Evolutionary conservation across 345 rosid genomes (phyloP), one percentile per base, ranked within the genome.

Genomic region (Rhodomyrtus tomentosa): DNA sequence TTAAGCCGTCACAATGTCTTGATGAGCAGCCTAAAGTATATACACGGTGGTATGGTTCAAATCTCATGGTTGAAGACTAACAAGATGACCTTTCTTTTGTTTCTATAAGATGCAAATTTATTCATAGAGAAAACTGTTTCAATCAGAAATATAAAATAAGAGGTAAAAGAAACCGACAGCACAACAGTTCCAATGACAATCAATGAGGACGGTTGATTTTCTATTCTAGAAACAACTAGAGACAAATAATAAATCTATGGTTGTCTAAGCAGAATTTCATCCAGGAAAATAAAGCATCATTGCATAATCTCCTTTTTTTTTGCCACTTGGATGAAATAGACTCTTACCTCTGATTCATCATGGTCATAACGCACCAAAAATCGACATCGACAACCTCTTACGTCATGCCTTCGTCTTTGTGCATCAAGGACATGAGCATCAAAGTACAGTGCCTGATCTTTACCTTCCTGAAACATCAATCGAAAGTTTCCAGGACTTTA

Each of bases 361-460:
- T 98, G 99, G 90, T 93, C 95, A 86, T 98, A 98, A 79, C 98
- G 98, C 88, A 98, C 99, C 88, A 96, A 90, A 88, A 96, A 96
- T 86, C 99, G 91, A 92, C 99, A 98, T 20, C 98, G 98, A 85
- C 99, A 98, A 85, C 99, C 99, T 91, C 99, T 95, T 11, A 93
- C 95, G 89, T 98, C 99, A 87, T 98, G 99, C 82, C 99, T 92
- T 83, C 99, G 90, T 85, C 99, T 95, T 91, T 98, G 99, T 9
- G 99, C 98, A 83, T 96, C 98, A 51, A 98, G 97, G 87, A 96
- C 99, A 88, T 92, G 95, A 55, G 99, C 99, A 84, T 98, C 99
- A 82, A 89, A 98, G 88, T 96, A 98, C 84, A 98, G 95, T 86
- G 99, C 99, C 89, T 98, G 99, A 87, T 95, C 99, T 93, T 98